Evolutionary conservation across 345 rosid genomes (phyloP).

Genomic region (Gossypium turneri): DNA sequence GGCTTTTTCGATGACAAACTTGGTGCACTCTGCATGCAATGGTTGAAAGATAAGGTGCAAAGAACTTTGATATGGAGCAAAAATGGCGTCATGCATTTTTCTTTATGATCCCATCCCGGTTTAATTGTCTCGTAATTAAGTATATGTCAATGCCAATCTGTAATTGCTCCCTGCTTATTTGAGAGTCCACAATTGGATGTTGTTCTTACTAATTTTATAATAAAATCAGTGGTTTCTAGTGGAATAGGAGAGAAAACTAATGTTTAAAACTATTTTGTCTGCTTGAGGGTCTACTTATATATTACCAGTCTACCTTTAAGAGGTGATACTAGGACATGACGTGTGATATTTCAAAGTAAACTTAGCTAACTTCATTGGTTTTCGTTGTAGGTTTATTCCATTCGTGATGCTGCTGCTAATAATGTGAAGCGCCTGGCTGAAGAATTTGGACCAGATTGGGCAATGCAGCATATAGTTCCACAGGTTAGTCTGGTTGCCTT

Average conservation of each 20-base stretch:
- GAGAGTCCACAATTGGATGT: not conserved
- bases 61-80: conserved; percentile 2
- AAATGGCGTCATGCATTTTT: not conserved
- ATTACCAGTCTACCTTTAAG: not conserved
- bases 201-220: not conserved
- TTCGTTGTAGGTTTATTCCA: conserved; percentile 68
- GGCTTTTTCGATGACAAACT: conserved; percentile 82
- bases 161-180: not conserved
- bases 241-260: not conserved
- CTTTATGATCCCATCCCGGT: not conserved
- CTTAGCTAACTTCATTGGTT: not conserved
- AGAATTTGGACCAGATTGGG: conserved; percentile 98
- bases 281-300: not conserved
- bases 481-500: conserved; percentile 46
- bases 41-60: conserved; percentile 77
- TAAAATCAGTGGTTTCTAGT: not conserved
- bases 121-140: not conserved
- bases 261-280: not conserved
- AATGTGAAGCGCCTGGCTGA: conserved; percentile 93
- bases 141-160: not conserved
- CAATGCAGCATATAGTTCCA: conserved; percentile 95
- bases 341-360: not conserved
- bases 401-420: conserved; percentile 94
- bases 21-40: conserved; percentile 84
- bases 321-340: not conserved